Evolutionary conservation across 305 asterid species (phyloP), one percentile per base, ranked within the genome.

Genomic region (Rubia balearica): DNA sequence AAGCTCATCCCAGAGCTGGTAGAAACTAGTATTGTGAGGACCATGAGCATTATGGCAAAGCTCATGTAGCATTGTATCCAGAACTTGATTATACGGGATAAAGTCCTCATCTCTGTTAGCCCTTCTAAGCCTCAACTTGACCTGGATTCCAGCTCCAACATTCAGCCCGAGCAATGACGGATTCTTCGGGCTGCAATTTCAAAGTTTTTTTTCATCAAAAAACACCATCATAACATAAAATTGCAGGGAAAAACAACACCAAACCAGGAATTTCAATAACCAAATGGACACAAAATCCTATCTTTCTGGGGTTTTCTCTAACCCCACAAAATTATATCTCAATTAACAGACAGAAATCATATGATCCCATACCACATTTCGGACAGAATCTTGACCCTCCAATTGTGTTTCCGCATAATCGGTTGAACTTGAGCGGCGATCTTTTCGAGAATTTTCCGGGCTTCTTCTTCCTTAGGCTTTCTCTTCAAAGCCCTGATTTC

Each of bases 51-150:
- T 93, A 78, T 93, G 98, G 81, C 97, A 90, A 69, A 90, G 89
- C 83, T 93, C 98, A 68, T 93, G 98, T 65, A 92, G 97, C 97
- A 92, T 90, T 55, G 98, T 92, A 75, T 92, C 98, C 21, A 92
- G 75, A 77, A 92, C 85, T 80, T 84, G 82, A 80, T 90, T 75
- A 71, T 72, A 93, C 19, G 92, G 92, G 72, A 85, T 78, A 81
- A 90, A 93, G n/a, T 83, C 91, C 16, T 84, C 92, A 40, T 93
- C 97, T 30, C 79, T 84, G 81, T 89, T 80, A 24, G 82, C 73
- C 70, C 89, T 85, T 75, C 98, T 79, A 76, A 93, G 98, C 86
- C 98, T 89, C 82, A 93, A 72, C 65, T 90, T 93, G 53, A 93
- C 86, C 69, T 89, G 82, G 57, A 85, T 75, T 56, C 98, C 97